Evolutionary conservation across 768 basidiomycete genomes (phyloP), one percentile per base, ranked within the genome.

Genomic region (Suillus tomentosus): DNA sequence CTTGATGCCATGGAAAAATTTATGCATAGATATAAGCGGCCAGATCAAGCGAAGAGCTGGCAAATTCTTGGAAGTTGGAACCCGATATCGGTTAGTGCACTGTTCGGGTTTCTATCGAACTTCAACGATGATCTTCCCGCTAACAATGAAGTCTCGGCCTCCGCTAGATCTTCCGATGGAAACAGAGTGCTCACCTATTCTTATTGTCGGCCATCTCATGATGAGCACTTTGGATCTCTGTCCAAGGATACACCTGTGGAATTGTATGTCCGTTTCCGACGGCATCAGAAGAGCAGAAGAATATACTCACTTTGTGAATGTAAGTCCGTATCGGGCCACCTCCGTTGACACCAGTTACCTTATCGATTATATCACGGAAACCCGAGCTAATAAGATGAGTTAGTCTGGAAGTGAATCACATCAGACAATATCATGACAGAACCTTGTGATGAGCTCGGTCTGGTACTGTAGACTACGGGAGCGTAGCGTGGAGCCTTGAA

Each of bases 401-500:
- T 19, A 22, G 11, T 50, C 42, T 42, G 47, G 8, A 24, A 62
- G 40, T 19, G 60, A 22, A 19, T 36, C 27, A 22, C 60, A 39
- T 34, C 34, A 37, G 51, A 56, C 22, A 24, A 53, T 50, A 27
- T 59, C 5, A 19, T 40, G 5, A 31, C 70, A 80, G 57, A 66
- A 87, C 90, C 80, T 81, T 50, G 76, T 73, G 62, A 92, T 83
- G 58, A 96, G 80, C 24, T 90, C 83, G 4, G 84, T 81, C 75
- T 97, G 94, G 74, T 96, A 97, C 66, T 83, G 79, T n/a, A 81
- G 70, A 31, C 85, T 83, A 53, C 93, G 86, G 37, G 89, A 86
- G 27, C 95, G 87, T 37, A 97, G 79, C 2, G 94, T 96, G 24
- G 93, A 92, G 24, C 95, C 95, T 75, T 94, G 89, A 59, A 98